Base-by-base conservation (phyloP, 257 asterid genomes). In the Voacanga thouarsii region DNA sequence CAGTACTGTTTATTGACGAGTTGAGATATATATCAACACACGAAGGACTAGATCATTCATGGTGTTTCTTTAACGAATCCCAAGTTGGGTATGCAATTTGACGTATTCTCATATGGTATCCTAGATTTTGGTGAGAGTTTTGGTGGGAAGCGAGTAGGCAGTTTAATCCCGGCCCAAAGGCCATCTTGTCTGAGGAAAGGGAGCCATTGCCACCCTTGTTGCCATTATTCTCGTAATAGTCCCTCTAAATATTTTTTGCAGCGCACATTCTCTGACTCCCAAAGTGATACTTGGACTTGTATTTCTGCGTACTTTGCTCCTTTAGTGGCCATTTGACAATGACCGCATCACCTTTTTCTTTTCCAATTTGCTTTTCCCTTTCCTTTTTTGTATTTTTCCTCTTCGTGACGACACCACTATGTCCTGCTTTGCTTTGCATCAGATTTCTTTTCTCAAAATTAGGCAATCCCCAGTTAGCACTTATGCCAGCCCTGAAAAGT, bases 141-240 rank as follows among this genome's bases (percentile, higher is more conserved):
- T 81, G 73, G 63, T n/a, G 82, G 68, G 71, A 78, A 72, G 33
- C 33, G 61, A 78, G 78, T 71, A 63, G 64, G 70, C 81, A 69
- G 82, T 80, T 79, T 70, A 45, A 23, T 26, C 44, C 16, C n/a
- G n/a, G n/a, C n/a, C n/a, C 30, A 16, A 28, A 39, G 16, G 45
- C 30, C 51, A 73, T 76, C 75, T 23, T 77, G 82, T 77, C 82
- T 72, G 53, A 78, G 19, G 55, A 60, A 7, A 74, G 80, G 83
- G 69, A 75, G 83, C 86, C 69, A 72, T 79, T 18, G 24, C 75
- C 86, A 55, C 14, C 56, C 57, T 69, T 74, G 80, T 72, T 69
- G 77, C 80, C 60, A 77, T 66, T 74, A 68, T 74, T 77, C 78
- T 75, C 81, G 73, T 72, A 68, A 1, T 18, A 49, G 18, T 33